phyloP scores from a whole-genome alignment of 257 asterid species.

The Solanum sitiens region DNA sequence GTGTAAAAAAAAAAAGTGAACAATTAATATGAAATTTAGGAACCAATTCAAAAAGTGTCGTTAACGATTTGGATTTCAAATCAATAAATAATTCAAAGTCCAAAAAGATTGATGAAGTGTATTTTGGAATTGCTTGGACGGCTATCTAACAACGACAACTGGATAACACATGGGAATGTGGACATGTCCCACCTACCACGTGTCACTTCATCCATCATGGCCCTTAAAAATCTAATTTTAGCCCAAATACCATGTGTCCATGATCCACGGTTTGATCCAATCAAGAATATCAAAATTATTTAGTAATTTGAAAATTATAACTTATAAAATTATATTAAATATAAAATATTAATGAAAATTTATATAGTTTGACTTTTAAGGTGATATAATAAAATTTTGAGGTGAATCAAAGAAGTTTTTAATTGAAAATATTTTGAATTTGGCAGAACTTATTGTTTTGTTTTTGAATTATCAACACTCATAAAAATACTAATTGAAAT shows the following conservation, averaged over 20 bases:
- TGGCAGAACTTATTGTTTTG: fast-evolving
- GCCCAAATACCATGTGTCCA: background rate
- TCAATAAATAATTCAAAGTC: background rate
- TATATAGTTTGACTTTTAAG: no score
- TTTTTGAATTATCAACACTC: no score
- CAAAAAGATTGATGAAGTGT: background rate
- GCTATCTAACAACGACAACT: conserved; percentile 19
- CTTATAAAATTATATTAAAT: no score
- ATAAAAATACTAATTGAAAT: no score
- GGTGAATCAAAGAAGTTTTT: no score
- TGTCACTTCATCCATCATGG: background rate
- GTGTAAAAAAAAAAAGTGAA: no score
- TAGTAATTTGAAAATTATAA: no score
- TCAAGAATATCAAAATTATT: no score
- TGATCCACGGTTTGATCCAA: background rate
- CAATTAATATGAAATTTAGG: no score
- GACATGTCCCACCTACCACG: background rate
- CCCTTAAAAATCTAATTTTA: background rate
- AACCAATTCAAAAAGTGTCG: background rate
- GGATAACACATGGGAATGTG: conserved; percentile 45
- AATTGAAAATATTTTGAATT: no score
- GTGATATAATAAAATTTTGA: no score
- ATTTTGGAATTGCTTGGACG: background rate
- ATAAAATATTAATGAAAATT: no score
- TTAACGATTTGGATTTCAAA: background rate